Evolutionary conservation across 179 eudicot genomes (phyloP), one percentile per base, ranked within the genome.

Genomic region (Silene vulgaris): DNA sequence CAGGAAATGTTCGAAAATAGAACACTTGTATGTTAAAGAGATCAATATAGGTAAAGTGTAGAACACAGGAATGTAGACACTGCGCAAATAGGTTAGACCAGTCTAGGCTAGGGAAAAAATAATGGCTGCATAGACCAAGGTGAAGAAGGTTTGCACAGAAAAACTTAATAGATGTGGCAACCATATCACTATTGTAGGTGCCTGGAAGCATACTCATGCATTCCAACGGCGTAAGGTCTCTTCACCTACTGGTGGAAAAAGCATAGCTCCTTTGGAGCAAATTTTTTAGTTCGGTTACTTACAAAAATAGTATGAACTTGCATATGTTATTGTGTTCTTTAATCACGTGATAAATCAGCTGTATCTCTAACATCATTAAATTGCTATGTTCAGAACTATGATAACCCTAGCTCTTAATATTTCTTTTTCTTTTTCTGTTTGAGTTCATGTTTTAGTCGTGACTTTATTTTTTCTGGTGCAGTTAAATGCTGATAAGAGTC

Each of bases 401-500:
- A 3, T 59, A 5, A 14, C 21, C 40, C 43, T 65, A 32, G 70
- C 17, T 61, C 28, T 26, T 3, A 9, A 29, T 66, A 9, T 17
- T 5, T 43, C 19, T 19, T 7, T 40, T 40, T 40, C 12, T 40
- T 8, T 40, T 40, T 35, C 80, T 26, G 29, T 54, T 20, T 57
- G 19, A 2, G 5, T 35, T 45, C 40, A 37, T 71, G 73, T 19
- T 30, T 35, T 28, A 26, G 50, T 80, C 14, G 54, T 54, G 29
- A 60, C 67, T 62, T 30, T 50, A 16, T 73, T 74, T 76, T 28
- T 56, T 32, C 61, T 70, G 78, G 82, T 76, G 88, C 96, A 92
- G 97, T 88, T 92, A 77, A 92, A 92, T 85, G 90, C 84, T 79
- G 96, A 90, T 52, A 92, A 89, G 82, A 92, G 97, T 79, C 97